Percentiles rank a stretch among this genome's conserved stretches.
Conservation (phyloP, 306 rosid genomes). For the Sicyos edulis region DNA sequence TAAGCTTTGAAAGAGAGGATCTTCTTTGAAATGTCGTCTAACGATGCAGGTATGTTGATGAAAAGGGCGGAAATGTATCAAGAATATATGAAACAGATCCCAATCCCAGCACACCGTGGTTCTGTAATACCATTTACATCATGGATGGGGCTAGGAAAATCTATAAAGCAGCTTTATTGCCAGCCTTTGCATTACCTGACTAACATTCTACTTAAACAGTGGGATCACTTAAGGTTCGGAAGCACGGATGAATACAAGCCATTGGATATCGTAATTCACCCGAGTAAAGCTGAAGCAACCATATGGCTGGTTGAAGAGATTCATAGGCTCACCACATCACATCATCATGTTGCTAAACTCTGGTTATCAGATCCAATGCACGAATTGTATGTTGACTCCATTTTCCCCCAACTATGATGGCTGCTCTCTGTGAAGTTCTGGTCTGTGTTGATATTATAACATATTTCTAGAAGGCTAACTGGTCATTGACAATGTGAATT, state of each 20-base stretch:
- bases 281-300: slow-evolving; percentile 77
- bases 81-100: slow-evolving; percentile 78
- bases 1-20: no score
- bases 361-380: slow-evolving; percentile 70
- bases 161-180: slow-evolving; percentile 68
- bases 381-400: slow-evolving; percentile 58
- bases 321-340: slow-evolving; percentile 74
- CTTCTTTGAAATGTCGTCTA: background rate
- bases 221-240: slow-evolving; percentile 79
- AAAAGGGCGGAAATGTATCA: slow-evolving; percentile 87
- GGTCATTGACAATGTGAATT: background rate
- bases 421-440: slow-evolving; percentile 22
- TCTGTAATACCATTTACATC: slow-evolving; percentile 69
- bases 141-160: slow-evolving; percentile 81
- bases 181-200: slow-evolving; percentile 96
- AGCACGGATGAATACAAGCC: slow-evolving; percentile 52
- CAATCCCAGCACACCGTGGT: slow-evolving; percentile 67
- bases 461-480: slow-evolving; percentile 16
- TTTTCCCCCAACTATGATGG: slow-evolving; percentile 48
- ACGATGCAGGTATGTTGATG: slow-evolving; percentile 40
- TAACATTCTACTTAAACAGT: slow-evolving; percentile 66
- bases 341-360: slow-evolving; percentile 54
- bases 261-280: slow-evolving; percentile 66
- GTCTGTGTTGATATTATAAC: slow-evolving; percentile 23
- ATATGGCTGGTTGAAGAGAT: slow-evolving; percentile 87